These are phyloP conservation scores for Neurospora terricola DNA, from an alignment of 495 filamentous ascomycete species.

Conservation along the genomic window DNA sequence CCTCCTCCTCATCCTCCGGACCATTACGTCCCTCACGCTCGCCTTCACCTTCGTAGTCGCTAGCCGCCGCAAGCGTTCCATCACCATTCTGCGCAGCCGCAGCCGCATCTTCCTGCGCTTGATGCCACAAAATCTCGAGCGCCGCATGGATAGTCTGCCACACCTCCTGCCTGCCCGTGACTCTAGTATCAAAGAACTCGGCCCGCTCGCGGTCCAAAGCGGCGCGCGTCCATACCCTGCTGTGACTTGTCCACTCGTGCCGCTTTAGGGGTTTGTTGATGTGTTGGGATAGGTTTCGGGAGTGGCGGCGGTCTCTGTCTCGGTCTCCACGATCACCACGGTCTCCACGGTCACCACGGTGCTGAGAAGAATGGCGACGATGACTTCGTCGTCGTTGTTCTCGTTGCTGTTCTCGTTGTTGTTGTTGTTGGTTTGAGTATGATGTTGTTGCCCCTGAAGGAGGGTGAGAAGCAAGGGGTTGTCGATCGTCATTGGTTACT, in stretches of 20 bases:
- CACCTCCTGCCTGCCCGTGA: slow-evolving; percentile 63
- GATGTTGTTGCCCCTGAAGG: background rate
- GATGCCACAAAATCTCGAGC: slow-evolving; percentile 49
- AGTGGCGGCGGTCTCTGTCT: slow-evolving; percentile 7
- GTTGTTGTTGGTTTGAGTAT: background rate
- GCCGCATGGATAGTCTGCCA: slow-evolving; percentile 67
- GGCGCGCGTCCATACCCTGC: slow-evolving; percentile 34
- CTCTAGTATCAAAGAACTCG: slow-evolving; percentile 78
- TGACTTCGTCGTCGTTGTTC: background rate
- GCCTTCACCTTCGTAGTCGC: slow-evolving; percentile 12
- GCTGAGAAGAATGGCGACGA: background rate
- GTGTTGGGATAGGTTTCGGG: slow-evolving; percentile 26
- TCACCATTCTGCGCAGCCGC: slow-evolving; percentile 10
- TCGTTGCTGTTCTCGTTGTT: background rate
- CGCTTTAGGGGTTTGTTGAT: slow-evolving; percentile 40
- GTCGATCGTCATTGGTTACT: slow-evolving; percentile 10
- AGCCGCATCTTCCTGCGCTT: slow-evolving; percentile 13
- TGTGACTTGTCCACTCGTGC: slow-evolving; percentile 37
- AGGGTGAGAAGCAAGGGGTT: slow-evolving; percentile 4
- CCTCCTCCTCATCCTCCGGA: slow-evolving; percentile 1
- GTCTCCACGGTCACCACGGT: background rate
- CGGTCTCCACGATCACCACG: background rate
- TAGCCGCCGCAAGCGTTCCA: slow-evolving; percentile 1
- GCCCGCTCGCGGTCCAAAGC: slow-evolving; percentile 36
- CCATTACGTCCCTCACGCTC: slow-evolving; percentile 7